Conservation (phyloP, 83 land plant species). For the Thuja plicata region DNA sequence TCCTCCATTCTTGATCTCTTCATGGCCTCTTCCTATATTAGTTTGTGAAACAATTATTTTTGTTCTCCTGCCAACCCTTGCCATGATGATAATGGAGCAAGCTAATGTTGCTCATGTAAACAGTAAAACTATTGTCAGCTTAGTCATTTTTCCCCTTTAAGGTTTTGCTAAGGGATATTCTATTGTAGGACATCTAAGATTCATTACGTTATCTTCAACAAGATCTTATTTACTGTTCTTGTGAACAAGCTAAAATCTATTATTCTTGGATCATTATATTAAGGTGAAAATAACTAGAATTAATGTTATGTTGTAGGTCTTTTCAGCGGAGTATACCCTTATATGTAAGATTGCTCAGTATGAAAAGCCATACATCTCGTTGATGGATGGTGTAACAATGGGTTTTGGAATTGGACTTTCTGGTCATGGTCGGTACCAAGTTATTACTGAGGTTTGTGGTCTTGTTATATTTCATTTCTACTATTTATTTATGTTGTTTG, state of each 20-base stretch:
- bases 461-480: conserved; percentile 5
- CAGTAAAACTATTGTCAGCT: not conserved
- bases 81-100: not conserved
- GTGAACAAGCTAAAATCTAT: not conserved
- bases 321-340: conserved; percentile 83
- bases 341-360: conserved; percentile 81
- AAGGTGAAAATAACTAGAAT: not conserved
- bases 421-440: conserved; percentile 89
- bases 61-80: not conserved
- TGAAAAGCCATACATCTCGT: conserved; percentile 82
- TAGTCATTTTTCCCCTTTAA: not conserved
- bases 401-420: conserved; percentile 98
- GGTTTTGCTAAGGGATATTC: not conserved
- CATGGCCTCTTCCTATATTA: not conserved
- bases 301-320: conserved; percentile 52
- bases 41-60: not conserved
- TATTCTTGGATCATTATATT: not conserved
- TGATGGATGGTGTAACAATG: conserved; percentile 99
- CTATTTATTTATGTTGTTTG: not conserved
- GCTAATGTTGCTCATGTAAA: not conserved
- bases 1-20: not conserved
- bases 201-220: not conserved
- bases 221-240: not conserved
- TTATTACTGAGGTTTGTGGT: conserved; percentile 81
- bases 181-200: not conserved